Evolutionary conservation across 495 filamentous ascomycete species (phyloP).

Genomic region (Penicillium longicatenatum): DNA sequence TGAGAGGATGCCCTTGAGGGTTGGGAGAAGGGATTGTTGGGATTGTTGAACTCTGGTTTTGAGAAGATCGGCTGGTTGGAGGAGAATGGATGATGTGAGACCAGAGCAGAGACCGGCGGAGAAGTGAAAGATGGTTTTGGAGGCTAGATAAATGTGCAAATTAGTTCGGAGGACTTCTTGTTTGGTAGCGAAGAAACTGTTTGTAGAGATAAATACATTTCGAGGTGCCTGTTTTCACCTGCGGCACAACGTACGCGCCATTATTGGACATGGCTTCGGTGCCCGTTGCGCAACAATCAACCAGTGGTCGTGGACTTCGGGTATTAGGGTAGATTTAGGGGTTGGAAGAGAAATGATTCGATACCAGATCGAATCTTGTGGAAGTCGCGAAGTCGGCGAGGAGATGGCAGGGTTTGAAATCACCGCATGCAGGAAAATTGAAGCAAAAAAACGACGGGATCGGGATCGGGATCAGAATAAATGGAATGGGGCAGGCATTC

Average conservation of each 20-base stretch:
- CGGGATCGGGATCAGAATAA: not conserved
- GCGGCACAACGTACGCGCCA: conserved; percentile 34
- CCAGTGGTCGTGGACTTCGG: not conserved
- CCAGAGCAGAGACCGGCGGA: conserved; percentile 85
- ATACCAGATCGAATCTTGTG: conserved; percentile 21
- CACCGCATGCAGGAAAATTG: conserved; percentile 17
- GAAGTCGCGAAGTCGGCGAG: conserved; percentile 4
- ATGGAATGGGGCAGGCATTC: not conserved
- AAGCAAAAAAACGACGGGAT: conserved; percentile 6
- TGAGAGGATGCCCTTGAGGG: conserved; percentile 67
- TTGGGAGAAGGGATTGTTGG: conserved; percentile 64
- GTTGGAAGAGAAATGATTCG: not conserved
- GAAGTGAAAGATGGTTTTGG: conserved; percentile 74
- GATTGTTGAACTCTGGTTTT: conserved; percentile 86
- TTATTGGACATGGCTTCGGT: conserved; percentile 38
- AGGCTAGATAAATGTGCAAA: conserved; percentile 26
- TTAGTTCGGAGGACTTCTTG: conserved; percentile 10
- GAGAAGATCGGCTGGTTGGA: conserved; percentile 95
- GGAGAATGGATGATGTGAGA: conserved; percentile 79
- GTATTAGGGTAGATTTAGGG: not conserved
- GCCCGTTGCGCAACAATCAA: not conserved
- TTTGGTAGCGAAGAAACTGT: not conserved
- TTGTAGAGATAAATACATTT: conserved; percentile 26
- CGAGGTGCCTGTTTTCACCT: conserved; percentile 36
- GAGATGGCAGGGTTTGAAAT: conserved; percentile 11